Evolutionary conservation across 163 green algal genomes (phyloP), one percentile per base, ranked within the genome.

Genomic region (Dunaliella salina): DNA sequence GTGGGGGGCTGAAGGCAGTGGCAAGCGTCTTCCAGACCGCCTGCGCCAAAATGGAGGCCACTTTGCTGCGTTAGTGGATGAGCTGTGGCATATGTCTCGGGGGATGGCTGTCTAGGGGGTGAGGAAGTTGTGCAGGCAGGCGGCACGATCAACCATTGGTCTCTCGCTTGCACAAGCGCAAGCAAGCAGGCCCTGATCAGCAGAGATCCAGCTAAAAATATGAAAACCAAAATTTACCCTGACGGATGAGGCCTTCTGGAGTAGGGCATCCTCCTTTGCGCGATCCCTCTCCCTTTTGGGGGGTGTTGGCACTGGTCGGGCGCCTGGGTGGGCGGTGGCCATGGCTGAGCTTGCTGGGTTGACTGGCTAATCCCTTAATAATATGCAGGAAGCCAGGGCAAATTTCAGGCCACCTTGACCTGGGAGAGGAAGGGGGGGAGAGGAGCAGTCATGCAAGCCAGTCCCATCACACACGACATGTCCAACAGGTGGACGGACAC

Each of bases 261-360:
- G 82, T 75, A 89, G 59, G 25, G 86, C 86, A 89, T 89, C 82
- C 78, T 89, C 86, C 59, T 86, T 86, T 82, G 57, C 26, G n/a
- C 84, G 85, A 15, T 86, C 81, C 50, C 86, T 82, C n/a, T 67
- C 50, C 86, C 82, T 17, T 67, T 71, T 63, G 82, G 57, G 40
- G 40, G 40, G 40, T 50, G 40, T 45, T 50, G 78, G 8, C 45
- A 22, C 57, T 57, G 75, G 59, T 25, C 29, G 81, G 63, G 63
- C 24, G 63, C 22, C 24, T 15, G 63, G 63, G 63, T 5, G 22
- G 63, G 11, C 26, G n/a, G 75, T 81, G 30, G 75, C 75, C 75
- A 81, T 81, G 29, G 17, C 32, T 34, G n/a, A 5, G 30, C n/a
- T 40, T 40, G 32, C 29, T 25, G 32, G 32, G 1, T 34, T 40